Evolutionary conservation across 129 eudicot genomes (phyloP), one percentile per base, ranked within the genome.

Genomic region (Artemisia annua): DNA sequence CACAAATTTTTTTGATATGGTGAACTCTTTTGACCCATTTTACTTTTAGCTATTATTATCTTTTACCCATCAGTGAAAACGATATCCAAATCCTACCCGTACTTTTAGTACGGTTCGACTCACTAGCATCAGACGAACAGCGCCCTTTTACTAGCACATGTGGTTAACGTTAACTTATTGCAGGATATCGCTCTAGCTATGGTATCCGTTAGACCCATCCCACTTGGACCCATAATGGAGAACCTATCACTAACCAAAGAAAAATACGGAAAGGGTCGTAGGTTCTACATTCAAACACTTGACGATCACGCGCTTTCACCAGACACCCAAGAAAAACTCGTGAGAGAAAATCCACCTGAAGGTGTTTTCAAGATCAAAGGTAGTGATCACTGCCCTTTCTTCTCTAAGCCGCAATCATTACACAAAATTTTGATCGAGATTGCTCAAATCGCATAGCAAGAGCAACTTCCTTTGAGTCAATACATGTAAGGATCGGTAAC

Each of bases 201-300:
- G 97, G 99, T 91, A 44, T 95, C 96, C 15, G 80, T 90, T 91
- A 85, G 96, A 71, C 89, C 89, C 3, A 76, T 82, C 72, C 99
- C 99, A 13, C 87, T 95, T 18, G 99, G 97, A n/a, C 99, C 99
- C 28, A 95, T 95, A 75, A 88, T 95, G 96, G 89, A 88, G 77
- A 79, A 75, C 48, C 79, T 95, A 17, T 81, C 86, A 3, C 76
- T 88, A 68, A 71, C 96, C n/a, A 78, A 86, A 6, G 89, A 95
- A 24, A 95, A 90, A 12, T 90, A 95, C 12, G 97, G 94, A 12
- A 46, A 59, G 6, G 87, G 86, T 1, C 78, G 94, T 2, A 84
- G 99, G 17, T 95, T 79, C 71, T 95, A 79, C 80, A 70, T 95
- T 59, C 99, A 95, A 73, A 90, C 99, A 16, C 86, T 95, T 18